phyloP scores from a whole-genome alignment of 202 grass and related monocot species.

The Alloteropsis angusta region DNA sequence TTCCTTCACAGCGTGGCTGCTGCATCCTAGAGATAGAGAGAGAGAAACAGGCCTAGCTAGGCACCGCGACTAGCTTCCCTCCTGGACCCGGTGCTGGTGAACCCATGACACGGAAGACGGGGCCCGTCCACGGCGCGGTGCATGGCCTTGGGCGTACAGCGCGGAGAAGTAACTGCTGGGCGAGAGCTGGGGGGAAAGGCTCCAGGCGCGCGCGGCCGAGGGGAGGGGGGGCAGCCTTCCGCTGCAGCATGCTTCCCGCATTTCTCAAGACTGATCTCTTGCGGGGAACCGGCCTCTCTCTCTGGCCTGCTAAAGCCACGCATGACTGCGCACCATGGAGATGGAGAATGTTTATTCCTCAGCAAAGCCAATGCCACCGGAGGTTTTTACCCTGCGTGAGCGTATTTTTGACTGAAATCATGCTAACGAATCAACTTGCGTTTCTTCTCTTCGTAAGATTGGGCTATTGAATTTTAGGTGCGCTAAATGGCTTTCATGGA shows the following conservation, averaged over 20 bases:
- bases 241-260: conserved; percentile 20
- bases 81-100: neutral
- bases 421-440: neutral
- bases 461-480: neutral
- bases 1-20: neutral
- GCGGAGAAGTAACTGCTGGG: neutral
- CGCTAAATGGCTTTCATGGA: fast-evolving
- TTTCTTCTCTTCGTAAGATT: neutral
- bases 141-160: neutral
- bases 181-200: neutral
- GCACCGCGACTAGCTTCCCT: no score
- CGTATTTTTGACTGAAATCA: neutral
- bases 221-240: neutral
- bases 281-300: neutral
- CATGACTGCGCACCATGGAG: neutral
- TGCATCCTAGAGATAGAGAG: neutral
- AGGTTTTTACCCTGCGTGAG: neutral
- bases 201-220: neutral
- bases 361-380: neutral
- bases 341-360: fast-evolving
- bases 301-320: neutral
- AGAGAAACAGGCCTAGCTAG: neutral
- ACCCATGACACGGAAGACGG: neutral
- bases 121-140: neutral
- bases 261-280: neutral